Conservation (phyloP, 2,329 filamentous ascomycete genomes). For the Dendrostoma leiphaemia region DNA sequence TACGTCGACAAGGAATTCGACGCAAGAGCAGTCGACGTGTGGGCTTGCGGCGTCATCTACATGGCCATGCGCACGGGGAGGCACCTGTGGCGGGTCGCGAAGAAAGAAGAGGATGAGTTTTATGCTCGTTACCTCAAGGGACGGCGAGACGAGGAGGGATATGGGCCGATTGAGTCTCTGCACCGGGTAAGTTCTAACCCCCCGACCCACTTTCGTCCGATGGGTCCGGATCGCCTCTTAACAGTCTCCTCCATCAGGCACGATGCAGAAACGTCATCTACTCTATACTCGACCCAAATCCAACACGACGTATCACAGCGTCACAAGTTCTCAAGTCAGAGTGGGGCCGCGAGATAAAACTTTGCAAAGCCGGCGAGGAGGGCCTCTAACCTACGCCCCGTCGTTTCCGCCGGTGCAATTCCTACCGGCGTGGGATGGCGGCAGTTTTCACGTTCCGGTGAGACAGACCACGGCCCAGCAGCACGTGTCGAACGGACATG, state of each 20-base stretch:
- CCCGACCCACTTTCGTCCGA: background rate
- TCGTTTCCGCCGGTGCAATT: slow-evolving; percentile 21
- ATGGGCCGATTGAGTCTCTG: slow-evolving; percentile 91
- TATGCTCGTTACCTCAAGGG: slow-evolving; percentile 93
- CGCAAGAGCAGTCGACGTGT: slow-evolving; percentile 94
- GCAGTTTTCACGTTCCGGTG: slow-evolving; percentile 19
- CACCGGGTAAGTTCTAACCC: slow-evolving; percentile 69
- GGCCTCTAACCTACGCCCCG: slow-evolving; percentile 62
- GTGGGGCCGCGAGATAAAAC: slow-evolving; percentile 96
- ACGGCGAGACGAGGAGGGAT: slow-evolving; percentile 89
- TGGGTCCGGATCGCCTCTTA: background rate
- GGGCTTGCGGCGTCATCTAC: slow-evolving; percentile 98
- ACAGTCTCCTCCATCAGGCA: slow-evolving; percentile 56
- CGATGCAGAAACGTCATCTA: slow-evolving; percentile 99
- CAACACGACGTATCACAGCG: slow-evolving; percentile 86
- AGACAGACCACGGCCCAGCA: slow-evolving; percentile 5
- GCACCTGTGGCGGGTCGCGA: slow-evolving; percentile 95
- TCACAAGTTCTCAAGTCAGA: slow-evolving; percentile 97
- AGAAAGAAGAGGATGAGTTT: slow-evolving; percentile 96
- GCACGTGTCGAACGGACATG: background rate
- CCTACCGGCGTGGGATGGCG: slow-evolving; percentile 15
- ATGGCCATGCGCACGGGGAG: slow-evolving; percentile 99
- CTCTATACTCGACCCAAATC: slow-evolving; percentile 94
- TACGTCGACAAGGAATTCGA: slow-evolving; percentile 96
- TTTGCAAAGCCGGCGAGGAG: slow-evolving; percentile 95